Percentiles rank a stretch among this genome's conserved stretches.
Conservation (phyloP, 192 early-diverging fungal species). For the Geranomyces michiganensis region DNA sequence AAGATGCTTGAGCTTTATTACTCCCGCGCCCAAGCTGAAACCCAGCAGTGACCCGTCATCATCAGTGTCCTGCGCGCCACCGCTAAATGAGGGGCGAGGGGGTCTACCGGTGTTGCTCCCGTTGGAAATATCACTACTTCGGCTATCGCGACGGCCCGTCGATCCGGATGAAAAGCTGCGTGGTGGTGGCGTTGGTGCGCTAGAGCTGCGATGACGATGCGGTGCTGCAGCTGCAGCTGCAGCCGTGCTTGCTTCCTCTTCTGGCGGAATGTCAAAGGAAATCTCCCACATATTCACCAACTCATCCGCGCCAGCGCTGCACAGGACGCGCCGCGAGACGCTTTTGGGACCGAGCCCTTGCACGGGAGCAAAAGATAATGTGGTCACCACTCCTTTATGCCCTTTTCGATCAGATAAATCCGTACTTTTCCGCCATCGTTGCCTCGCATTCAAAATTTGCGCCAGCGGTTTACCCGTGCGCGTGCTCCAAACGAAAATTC, state of each 20-base stretch:
- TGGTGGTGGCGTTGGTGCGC: not conserved
- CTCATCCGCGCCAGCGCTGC: conserved; percentile 22
- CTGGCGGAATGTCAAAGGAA: not conserved
- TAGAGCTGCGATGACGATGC: conserved; percentile 15
- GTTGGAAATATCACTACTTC: conserved; percentile 5
- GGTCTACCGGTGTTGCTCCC: not conserved
- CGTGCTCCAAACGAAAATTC: conserved; percentile 21
- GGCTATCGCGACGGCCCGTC: not conserved
- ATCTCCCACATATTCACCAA: conserved; percentile 10
- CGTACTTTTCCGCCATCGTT: not conserved
- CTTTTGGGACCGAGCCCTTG: not conserved
- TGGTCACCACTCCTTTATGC: conserved; percentile 10
- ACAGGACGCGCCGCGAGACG: conserved; percentile 4
- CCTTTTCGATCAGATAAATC: not conserved
- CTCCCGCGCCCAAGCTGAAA: too few relatives aligned
- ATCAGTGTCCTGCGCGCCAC: too few relatives aligned
- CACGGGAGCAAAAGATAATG: not conserved
- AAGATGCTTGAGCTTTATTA: not conserved
- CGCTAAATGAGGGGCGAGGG: too few relatives aligned
- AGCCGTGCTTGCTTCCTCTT: not conserved
- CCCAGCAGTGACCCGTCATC: too few relatives aligned
- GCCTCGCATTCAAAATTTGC: not conserved
- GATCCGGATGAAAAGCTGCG: not conserved
- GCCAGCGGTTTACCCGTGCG: conserved; percentile 7
- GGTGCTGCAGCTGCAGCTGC: not conserved